Evolutionary conservation across 495 filamentous ascomycete genomes (phyloP), one percentile per base, ranked within the genome.

Genomic region (Trichoderma asperelloides): DNA sequence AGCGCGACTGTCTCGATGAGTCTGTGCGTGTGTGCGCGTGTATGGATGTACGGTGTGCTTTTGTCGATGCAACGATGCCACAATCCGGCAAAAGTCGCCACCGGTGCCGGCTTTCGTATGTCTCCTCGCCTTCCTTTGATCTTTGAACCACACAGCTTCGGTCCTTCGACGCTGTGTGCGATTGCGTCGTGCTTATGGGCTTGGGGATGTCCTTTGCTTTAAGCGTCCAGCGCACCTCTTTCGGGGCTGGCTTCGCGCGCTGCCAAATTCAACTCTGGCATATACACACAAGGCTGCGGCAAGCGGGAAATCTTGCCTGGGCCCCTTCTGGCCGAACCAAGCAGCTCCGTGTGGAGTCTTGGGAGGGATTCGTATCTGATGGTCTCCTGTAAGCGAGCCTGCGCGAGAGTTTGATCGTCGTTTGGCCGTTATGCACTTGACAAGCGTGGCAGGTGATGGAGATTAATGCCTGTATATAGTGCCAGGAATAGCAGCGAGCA

Each of bases 371-470:
- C 55, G 23, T 60, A 30, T 30, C 55, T 30, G 27, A 4, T n/a
- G 43, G 13, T 15, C 43, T 18, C 27, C 49, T 21, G 3, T 60
- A 28, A 60, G 55, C 55, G 55, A 60, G 55, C 55, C 27, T 60
- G 55, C 25, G n/a, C n/a, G 13, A 13, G 55, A 23, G 28, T 60
- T 21, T 60, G 55, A 60, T 60, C 55, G 55, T 13, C 55, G 25
- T 12, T 4, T 18, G 18, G 55, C 11, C 55, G 9, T 60, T 18
- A 60, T 60, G 55, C 55, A 15, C 27, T 60, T 18, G 55, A 60
- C 28, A 12, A 60, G 27, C 55, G 55, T 12, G 55, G 55, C 55
- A 60, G 55, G 25, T 60, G 55, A 60, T 51, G 47, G 47, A 51
- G 18, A 51, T 23, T 18, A 23, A 21, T 51, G 18, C 21, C n/a